Base-by-base conservation (phyloP, 1,139 yeast species). In the Taiozyma sp. region DNA sequence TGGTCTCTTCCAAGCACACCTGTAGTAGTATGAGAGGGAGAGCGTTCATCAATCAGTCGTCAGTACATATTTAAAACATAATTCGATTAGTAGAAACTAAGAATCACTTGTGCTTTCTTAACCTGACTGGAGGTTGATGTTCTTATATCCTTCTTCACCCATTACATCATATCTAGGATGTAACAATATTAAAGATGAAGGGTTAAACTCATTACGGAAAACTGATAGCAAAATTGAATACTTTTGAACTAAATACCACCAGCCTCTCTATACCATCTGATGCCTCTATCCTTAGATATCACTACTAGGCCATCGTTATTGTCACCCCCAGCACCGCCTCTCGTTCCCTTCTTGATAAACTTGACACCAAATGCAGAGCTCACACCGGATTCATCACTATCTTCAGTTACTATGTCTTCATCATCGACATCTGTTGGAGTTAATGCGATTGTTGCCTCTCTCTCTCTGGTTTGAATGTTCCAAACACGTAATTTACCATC, bases 211-310 rank as follows among this genome's bases (percentile, higher is more conserved):
- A 19, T 19, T 19, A 19, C 19, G 19, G 19, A 19, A 19, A 2
- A 19, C 3, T 24, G 7, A 24, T 24, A 24, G 26, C 26, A 24
- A 24, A 24, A 6, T 24, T 24, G 7, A 24, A 24, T 24, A 24
- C 6, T 24, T 24, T 24, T 9, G 13, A 28, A 3, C 8, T 45
- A 58, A 22, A 67, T 75, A 48, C 96, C 96, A 13, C 97, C 96
- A 1, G 98, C 99, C 67, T 90, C 97, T 71, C 99, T 77, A 62
- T 81, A 93, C 97, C 97, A 93, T 56, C 98, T 77, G 19, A 93
- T 72, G n/a, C 91, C 87, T 59, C 88, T 76, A 66, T 91, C 98
- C 54, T 88, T 80, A 46, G 97, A 91, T 9, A 84, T 87, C 16
- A 87, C 84, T 52, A 88, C 91, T 50, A 93, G 68, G 0, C 98